Evolutionary conservation across 768 basidiomycete genomes (phyloP).

Genomic region (Boletus pseudo-olivaceus): DNA sequence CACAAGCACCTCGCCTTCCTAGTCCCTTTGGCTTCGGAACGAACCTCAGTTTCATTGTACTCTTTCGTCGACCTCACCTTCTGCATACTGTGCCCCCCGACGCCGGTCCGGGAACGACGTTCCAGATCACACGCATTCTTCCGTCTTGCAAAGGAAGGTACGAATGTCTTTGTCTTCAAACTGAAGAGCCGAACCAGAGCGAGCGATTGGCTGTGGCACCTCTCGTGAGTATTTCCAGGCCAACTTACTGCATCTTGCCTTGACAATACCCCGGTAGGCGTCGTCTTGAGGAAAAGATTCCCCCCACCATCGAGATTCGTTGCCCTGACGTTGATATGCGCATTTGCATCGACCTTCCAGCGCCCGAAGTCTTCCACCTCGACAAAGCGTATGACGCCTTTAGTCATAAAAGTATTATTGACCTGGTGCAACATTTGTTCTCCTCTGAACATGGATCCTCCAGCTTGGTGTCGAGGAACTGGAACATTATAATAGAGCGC

Average conservation of each 20-base stretch:
- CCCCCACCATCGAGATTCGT: conserved; percentile 63
- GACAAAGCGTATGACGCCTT: conserved; percentile 48
- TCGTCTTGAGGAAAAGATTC: conserved; percentile 68
- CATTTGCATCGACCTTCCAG: conserved; percentile 69
- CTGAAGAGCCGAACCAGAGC: conserved; percentile 71
- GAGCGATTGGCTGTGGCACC: conserved; percentile 85
- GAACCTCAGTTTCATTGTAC: conserved; percentile 77
- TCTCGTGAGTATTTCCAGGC: conserved; percentile 53
- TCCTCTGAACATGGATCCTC: conserved; percentile 38
- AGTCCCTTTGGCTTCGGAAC: conserved; percentile 62
- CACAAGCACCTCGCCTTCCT: conserved; percentile 78
- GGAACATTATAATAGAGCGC: conserved; percentile 56
- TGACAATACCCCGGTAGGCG: conserved; percentile 44
- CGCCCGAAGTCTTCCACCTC: conserved; percentile 36
- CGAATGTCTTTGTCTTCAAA: conserved; percentile 87
- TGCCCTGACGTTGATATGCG: conserved; percentile 65
- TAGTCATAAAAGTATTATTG: conserved; percentile 57
- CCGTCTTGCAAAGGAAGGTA: conserved; percentile 56
- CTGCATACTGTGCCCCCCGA: conserved; percentile 65
- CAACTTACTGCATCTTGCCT: neutral
- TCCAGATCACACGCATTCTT: conserved; percentile 48
- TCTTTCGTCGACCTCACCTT: conserved; percentile 86
- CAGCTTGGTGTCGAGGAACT: conserved; percentile 39
- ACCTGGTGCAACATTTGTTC: conserved; percentile 52
- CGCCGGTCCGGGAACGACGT: conserved; percentile 37